These are phyloP conservation scores for Allium fistulosum DNA, from an alignment of 106 monocot species.

Conservation along the genomic window DNA sequence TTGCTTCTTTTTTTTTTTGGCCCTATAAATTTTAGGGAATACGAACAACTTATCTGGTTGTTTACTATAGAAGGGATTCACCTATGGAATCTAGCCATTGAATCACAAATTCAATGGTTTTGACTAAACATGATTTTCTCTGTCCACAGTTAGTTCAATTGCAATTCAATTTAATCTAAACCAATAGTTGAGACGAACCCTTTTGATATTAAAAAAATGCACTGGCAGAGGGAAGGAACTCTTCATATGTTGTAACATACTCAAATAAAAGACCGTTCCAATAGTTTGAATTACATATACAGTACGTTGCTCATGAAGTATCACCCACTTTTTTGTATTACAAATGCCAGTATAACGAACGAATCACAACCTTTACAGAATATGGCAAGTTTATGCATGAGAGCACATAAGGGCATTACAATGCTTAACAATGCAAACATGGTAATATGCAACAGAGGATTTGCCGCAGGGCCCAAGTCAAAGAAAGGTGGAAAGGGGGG, in stretches of 20 bases:
- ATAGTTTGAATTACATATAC: not conserved
- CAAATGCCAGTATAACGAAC: not conserved
- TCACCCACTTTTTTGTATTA: not conserved
- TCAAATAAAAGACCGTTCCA: no score
- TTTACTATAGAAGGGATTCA: no score
- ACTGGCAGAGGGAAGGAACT: not conserved
- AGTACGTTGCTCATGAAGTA: not conserved
- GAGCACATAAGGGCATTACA: not conserved
- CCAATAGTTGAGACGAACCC: no score
- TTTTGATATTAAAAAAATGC: no score
- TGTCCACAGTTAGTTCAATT: no score
- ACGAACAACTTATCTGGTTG: no score
- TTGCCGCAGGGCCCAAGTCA: conserved; percentile 49
- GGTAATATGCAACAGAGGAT: conserved; percentile 22
- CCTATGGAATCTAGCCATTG: no score
- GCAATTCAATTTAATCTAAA: no score
- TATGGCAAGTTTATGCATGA: conserved; percentile 1
- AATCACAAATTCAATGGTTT: no score
- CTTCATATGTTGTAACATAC: not conserved
- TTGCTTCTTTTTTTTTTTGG: not conserved
- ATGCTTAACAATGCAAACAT: not conserved
- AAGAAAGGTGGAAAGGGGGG: conserved; percentile 70
- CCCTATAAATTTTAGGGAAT: not conserved
- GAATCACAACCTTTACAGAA: not conserved
- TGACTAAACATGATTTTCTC: no score